phyloP scores from a whole-genome alignment of 2,329 filamentous ascomycete genomes.

The Trichoderma pleuroti region DNA sequence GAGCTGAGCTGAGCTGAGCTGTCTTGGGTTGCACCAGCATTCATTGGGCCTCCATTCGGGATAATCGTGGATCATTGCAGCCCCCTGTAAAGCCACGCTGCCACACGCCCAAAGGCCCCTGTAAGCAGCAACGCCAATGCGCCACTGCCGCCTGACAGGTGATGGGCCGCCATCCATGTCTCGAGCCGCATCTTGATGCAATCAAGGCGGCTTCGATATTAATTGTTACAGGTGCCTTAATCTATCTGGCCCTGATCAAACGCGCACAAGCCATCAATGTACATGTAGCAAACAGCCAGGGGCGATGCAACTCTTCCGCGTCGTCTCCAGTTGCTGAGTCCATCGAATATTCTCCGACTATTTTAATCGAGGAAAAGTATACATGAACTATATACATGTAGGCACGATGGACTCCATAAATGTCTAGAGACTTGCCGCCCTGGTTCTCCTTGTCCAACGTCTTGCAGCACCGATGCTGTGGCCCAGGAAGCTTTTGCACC shows the following conservation, averaged over 20 bases:
- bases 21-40: not conserved
- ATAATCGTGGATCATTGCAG: not conserved
- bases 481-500: not conserved
- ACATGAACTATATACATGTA: not conserved
- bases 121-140: slow-evolving; percentile 1
- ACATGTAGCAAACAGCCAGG: not conserved
- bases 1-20: not conserved
- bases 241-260: slow-evolving; percentile 5
- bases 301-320: not conserved
- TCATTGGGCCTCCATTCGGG: not conserved
- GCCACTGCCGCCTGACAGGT: slow-evolving; percentile 20
- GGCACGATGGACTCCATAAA: not conserved
- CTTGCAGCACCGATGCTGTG: slow-evolving; percentile 16
- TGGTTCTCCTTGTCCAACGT: slow-evolving; percentile 12
- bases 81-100: slow-evolving; percentile 10
- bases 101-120: slow-evolving; percentile 4
- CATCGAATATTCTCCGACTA: not conserved
- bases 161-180: not conserved
- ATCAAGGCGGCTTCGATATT: not conserved
- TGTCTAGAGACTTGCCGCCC: not conserved
- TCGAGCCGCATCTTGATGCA: not conserved
- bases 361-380: not conserved
- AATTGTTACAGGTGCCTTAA: not conserved
- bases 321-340: not conserved
- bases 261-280: not conserved